Base-by-base conservation (phyloP, 306 rosid genomes). In the Dryas drummondii region DNA sequence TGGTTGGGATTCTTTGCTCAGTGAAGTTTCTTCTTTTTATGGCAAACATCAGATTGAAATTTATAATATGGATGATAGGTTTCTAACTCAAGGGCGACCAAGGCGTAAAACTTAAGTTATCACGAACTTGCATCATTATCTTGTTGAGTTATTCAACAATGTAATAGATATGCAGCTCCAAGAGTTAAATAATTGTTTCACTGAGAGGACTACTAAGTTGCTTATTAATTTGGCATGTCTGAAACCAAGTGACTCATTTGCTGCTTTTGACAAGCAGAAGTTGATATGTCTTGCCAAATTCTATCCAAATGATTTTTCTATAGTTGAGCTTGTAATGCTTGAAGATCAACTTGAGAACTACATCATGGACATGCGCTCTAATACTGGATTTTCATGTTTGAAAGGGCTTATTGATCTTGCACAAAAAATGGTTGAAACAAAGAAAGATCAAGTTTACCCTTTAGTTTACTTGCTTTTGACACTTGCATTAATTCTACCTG, bases 41-140 rank as follows among this genome's bases (percentile, higher is more conserved):
- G 45, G 11, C 45, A 54, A 54, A 14, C 9, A 61, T 61, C 9
- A 5, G 37, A 37, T 9, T 62, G 15, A 22, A 62, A 22, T 1
- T 62, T 6, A 4, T 54, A n/a, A 41, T 16, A 73, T 14, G 51
- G 49, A 47, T 27, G 51, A n/a, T 49, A 16, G 49, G 14, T 48
- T 48, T 74, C 44, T 0, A 3, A 40, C 40, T 48, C 0, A 3
- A 61, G 44, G 32, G 5, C 0, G 12, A 19, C 67, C 77, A 74
- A 7, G 56, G 10, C 32, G 3, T 4, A 72, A 19, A 14, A 59
- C 19, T 60, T 11, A 63, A 13, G 17, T 37, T 16, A n/a, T 41
- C 14, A 74, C 69, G 45, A 68, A 76, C 37, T 14, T 44, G 11
- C 68, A 65, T 12, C 72, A 65, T 53, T 75, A 65, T 42, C 16